phyloP scores from a whole-genome alignment of 2,329 filamentous ascomycete species.

The Trichoderma aggressivum region DNA sequence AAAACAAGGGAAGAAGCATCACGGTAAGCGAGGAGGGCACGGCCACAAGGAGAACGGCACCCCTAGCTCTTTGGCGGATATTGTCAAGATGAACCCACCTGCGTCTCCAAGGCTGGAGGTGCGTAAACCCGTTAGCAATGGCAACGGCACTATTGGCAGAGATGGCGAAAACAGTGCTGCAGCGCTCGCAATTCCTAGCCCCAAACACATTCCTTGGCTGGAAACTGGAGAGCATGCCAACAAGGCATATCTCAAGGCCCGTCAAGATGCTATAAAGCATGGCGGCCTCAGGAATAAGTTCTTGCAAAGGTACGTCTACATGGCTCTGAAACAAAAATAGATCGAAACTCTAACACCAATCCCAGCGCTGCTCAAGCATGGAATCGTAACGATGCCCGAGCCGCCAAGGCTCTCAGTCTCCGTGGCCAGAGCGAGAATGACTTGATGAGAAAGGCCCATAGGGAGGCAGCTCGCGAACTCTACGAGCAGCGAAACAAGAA shows the following conservation, averaged over 20 bases:
- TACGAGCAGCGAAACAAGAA: slow-evolving; percentile 91
- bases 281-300: slow-evolving; percentile 96
- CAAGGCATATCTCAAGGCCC: slow-evolving; percentile 89
- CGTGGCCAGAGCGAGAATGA: slow-evolving; percentile 96
- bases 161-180: slow-evolving; percentile 75
- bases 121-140: slow-evolving; percentile 60
- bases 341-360: slow-evolving; percentile 18
- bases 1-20: slow-evolving; percentile 84
- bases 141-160: slow-evolving; percentile 61
- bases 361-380: slow-evolving; percentile 89
- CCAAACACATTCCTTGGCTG: slow-evolving; percentile 92
- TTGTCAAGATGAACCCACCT: slow-evolving; percentile 94
- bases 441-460: slow-evolving; percentile 93
- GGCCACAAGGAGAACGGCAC: slow-evolving; percentile 62
- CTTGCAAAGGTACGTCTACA: slow-evolving; percentile 69
- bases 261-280: slow-evolving; percentile 95
- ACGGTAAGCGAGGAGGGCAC: slow-evolving; percentile 82
- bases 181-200: slow-evolving; percentile 78
- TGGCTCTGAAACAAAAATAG: not conserved
- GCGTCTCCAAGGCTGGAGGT: slow-evolving; percentile 56
- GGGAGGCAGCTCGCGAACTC: slow-evolving; percentile 84
- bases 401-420: slow-evolving; percentile 89
- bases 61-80: slow-evolving; percentile 82
- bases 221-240: slow-evolving; percentile 91
- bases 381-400: slow-evolving; percentile 95